phyloP scores from a whole-genome alignment of 768 basidiomycete genomes.

The Phylloporus sp. region DNA sequence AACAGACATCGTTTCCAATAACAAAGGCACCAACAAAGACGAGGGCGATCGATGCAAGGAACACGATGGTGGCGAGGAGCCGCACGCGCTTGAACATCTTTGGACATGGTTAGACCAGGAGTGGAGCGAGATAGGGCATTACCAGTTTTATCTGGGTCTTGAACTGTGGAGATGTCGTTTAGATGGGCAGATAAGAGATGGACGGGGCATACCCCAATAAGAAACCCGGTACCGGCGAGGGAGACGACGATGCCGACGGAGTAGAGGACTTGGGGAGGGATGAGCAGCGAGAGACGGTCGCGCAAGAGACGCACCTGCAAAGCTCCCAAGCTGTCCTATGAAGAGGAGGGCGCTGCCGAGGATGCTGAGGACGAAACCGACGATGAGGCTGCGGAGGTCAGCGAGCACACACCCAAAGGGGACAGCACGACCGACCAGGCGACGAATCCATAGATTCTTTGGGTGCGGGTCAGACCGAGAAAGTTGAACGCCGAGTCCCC shows the following conservation, averaged over 20 bases:
- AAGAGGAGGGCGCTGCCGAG: constrained; percentile 78
- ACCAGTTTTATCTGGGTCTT: constrained; percentile 78
- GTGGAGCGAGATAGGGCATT: constrained; percentile 14
- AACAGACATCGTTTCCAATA: constrained; percentile 57
- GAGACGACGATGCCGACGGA: constrained; percentile 77
- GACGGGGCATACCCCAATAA: constrained; percentile 68
- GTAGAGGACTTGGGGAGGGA: constrained; percentile 64
- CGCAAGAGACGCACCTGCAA: constrained; percentile 58
- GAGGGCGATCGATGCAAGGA: constrained; percentile 74
- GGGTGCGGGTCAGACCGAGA: constrained; percentile 72
- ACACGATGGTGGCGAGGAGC: constrained; percentile 71
- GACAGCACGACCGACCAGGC: constrained; percentile 77
- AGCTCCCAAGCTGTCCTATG: constrained; percentile 60
- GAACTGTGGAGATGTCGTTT: constrained; percentile 48
- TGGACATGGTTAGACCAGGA: background rate
- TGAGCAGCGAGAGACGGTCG: background rate
- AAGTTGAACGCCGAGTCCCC: constrained; percentile 85
- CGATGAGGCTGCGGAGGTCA: constrained; percentile 47
- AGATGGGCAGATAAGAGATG: constrained; percentile 1
- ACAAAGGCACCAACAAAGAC: constrained; percentile 88
- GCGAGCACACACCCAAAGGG: too few species aligned
- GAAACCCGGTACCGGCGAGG: constrained; percentile 84
- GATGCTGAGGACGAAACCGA: constrained; percentile 78
- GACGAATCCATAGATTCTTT: constrained; percentile 82
- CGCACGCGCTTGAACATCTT: constrained; percentile 97